A percentile compares a stretch with the other conserved stretches of the same genome.
Evolutionary conservation across 352 stramenopile species (phyloP).

Genomic region (Pythium chondricola): DNA sequence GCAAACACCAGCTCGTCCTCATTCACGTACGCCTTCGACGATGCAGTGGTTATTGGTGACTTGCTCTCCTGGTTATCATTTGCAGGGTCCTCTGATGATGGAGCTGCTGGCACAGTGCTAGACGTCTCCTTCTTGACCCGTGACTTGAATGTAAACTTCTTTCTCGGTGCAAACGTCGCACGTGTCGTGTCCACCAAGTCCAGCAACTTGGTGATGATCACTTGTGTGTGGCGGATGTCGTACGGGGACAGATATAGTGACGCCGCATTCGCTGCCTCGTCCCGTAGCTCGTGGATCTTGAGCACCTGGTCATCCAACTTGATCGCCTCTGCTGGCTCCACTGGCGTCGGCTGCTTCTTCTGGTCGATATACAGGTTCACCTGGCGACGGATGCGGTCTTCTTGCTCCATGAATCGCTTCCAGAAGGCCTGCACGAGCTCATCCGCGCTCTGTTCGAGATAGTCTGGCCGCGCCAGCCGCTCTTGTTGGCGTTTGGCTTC

Average conservation of each 20-base stretch:
- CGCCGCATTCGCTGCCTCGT: constrained; percentile 50
- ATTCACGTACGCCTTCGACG: constrained; percentile 16
- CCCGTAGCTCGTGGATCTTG: constrained; percentile 43
- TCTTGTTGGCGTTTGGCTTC: constrained; percentile 22
- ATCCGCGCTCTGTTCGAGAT: constrained; percentile 38
- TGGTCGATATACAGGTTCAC: constrained; percentile 51
- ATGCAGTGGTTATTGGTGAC: constrained; percentile 2
- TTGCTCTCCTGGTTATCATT: constrained; percentile 9
- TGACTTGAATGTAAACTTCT: constrained; percentile 76
- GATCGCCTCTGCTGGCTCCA: constrained; percentile 30
- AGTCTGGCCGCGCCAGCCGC: constrained; percentile 18
- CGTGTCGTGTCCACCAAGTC: constrained; percentile 66
- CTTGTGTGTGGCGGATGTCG: constrained; percentile 74
- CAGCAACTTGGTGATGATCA: constrained; percentile 52
- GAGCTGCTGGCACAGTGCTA: background rate
- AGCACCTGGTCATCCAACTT: constrained; percentile 48
- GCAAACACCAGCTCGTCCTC: constrained; percentile 56
- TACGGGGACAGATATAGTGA: constrained; percentile 84
- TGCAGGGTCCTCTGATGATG: background rate
- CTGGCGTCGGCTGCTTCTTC: constrained; percentile 43
- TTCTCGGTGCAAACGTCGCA: constrained; percentile 61
- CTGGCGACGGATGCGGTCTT: constrained; percentile 44
- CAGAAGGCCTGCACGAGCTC: constrained; percentile 59
- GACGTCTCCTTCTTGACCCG: constrained; percentile 5
- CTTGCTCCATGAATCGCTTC: constrained; percentile 44